Evolutionary conservation across 2,329 filamentous ascomycete species (phyloP).

Genomic region (Claviceps fusiformis): DNA sequence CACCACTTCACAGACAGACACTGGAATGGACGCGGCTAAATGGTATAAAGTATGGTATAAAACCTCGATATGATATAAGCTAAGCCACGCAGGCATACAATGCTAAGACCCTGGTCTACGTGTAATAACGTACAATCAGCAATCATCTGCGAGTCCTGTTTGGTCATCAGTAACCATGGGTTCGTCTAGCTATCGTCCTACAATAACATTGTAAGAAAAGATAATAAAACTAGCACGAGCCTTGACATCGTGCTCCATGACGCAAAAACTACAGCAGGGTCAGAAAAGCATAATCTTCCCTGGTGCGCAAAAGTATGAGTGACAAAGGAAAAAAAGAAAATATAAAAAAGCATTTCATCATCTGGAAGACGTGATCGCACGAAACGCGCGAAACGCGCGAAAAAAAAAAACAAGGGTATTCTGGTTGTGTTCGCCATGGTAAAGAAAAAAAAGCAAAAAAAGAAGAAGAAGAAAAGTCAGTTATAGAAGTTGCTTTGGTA

Average conservation of each 20-base stretch:
- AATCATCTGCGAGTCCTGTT: constrained; percentile 4
- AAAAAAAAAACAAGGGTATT: constrained; percentile 4
- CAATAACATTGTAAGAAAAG: constrained; percentile 5
- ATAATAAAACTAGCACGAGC: constrained; percentile 5
- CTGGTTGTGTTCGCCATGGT: constrained; percentile 3
- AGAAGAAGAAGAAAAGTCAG: background rate
- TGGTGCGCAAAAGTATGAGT: constrained; percentile 3
- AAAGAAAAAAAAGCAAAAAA: background rate
- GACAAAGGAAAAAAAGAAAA: background rate
- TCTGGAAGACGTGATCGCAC: constrained; percentile 14
- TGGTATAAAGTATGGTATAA: background rate
- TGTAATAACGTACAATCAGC: constrained; percentile 10
- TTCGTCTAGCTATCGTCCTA: constrained; percentile 9
- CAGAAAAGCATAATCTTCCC: background rate
- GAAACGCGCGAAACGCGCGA: background rate
- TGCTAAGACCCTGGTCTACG: constrained; percentile 7
- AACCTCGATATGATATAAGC: constrained; percentile 5
- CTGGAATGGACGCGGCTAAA: too few species aligned
- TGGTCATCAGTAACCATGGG: background rate
- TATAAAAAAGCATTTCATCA: constrained; percentile 9
- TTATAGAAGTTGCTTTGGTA: background rate
- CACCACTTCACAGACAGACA: too few species aligned
- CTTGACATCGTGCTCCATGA: constrained; percentile 5
- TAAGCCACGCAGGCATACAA: background rate
- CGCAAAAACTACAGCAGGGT: constrained; percentile 8